A percentile compares a stretch with the other conserved stretches of the same genome.
These are phyloP conservation scores for Knufia petricola DNA, from an alignment of 2,329 filamentous ascomycete genomes.

Conservation along the genomic window DNA sequence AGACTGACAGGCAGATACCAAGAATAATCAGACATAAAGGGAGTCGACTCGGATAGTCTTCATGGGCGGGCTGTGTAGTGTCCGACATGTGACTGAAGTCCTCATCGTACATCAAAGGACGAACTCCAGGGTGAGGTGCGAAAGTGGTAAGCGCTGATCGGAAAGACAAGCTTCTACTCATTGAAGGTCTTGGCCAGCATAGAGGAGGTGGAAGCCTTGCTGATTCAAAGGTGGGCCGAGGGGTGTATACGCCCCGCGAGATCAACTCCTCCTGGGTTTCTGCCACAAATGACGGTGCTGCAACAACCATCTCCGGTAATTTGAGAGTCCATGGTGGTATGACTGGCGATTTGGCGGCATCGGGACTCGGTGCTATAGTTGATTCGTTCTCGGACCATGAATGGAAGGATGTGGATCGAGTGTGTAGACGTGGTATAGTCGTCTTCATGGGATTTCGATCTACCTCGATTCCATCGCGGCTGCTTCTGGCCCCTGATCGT, in stretches of 20 bases:
- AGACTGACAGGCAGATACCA: slow-evolving; percentile 25
- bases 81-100: not conserved
- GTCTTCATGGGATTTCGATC: no score
- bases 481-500: no score
- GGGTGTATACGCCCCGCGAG: not conserved
- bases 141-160: not conserved
- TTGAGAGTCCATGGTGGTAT: not conserved
- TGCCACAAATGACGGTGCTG: not conserved
- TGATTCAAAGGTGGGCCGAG: not conserved
- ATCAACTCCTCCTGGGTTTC: not conserved
- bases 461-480: no score
- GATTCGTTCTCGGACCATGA: no score
- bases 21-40: slow-evolving; percentile 22
- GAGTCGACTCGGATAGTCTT: slow-evolving; percentile 22
- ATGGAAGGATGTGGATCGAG: no score
- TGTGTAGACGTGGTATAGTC: no score
- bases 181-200: not conserved
- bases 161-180: not conserved
- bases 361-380: no score
- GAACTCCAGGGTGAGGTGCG: not conserved
- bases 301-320: not conserved
- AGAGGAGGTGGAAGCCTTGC: not conserved
- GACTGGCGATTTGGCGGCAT: no score
- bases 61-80: not conserved
- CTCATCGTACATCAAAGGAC: not conserved